Percentiles rank a stretch among this genome's conserved stretches.
Evolutionary conservation across 306 rosid genomes (phyloP).

Genomic region (Oemleria cerasiformis): DNA sequence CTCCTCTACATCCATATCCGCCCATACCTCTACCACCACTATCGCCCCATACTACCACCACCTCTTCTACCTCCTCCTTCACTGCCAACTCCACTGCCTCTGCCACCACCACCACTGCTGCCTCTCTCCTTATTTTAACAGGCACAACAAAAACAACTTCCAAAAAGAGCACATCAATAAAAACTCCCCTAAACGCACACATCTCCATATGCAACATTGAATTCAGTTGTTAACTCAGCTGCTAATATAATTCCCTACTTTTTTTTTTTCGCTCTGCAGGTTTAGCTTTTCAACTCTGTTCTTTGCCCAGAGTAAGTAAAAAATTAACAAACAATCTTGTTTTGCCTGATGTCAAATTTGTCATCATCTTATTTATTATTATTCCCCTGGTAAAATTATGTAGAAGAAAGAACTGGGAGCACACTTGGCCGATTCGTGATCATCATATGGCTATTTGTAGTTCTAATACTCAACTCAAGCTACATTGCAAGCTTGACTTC

Average conservation of each 20-base stretch:
- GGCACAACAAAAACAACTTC: too few species aligned
- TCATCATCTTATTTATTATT: background rate
- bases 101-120: too few species aligned
- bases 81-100: too few species aligned
- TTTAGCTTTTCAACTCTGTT: slow-evolving; percentile 72
- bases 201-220: background rate
- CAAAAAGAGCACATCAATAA: too few species aligned
- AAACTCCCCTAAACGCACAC: background rate
- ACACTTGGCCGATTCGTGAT: slow-evolving; percentile 29
- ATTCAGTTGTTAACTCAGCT: background rate
- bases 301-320: slow-evolving; percentile 32
- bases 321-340: too few species aligned
- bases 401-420: slow-evolving; percentile 27
- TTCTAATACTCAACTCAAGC: slow-evolving; percentile 29
- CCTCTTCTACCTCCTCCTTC: too few species aligned
- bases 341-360: background rate
- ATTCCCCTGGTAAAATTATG: slow-evolving; percentile 3
- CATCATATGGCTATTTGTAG: slow-evolving; percentile 33
- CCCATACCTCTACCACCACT: too few species aligned
- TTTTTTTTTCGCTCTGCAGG: slow-evolving; percentile 40
- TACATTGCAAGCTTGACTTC: slow-evolving; percentile 38
- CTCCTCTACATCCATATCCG: too few species aligned
- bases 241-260: slow-evolving; percentile 1
- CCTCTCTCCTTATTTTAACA: too few species aligned
- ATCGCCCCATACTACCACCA: too few species aligned